phyloP scores from a whole-genome alignment of 495 filamentous ascomycete species.

The Penicillium longicatenatum region DNA sequence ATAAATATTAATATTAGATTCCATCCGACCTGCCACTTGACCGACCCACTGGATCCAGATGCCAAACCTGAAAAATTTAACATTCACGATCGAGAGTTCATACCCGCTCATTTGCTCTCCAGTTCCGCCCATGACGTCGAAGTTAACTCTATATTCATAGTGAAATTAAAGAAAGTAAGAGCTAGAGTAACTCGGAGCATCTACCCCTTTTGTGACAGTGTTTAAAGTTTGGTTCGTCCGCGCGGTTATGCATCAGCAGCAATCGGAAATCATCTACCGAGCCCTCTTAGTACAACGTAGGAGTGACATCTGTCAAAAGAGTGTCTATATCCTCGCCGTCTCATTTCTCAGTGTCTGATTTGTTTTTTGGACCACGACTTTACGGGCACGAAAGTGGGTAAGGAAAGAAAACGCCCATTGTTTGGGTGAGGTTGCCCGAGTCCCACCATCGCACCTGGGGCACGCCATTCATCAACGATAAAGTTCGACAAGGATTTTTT shows the following conservation, averaged over 20 bases:
- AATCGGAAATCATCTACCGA: constrained; percentile 6
- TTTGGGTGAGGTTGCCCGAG: constrained; percentile 3
- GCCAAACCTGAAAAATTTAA: constrained; percentile 5
- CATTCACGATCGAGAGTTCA: constrained; percentile 8
- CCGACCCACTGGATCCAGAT: constrained; percentile 13
- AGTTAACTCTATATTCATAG: neutral
- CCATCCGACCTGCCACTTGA: constrained; percentile 14
- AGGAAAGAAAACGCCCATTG: neutral
- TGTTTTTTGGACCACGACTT: neutral
- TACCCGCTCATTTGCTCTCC: neutral
- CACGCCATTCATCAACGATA: neutral
- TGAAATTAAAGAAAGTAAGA: neutral
- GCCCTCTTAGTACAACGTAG: neutral
- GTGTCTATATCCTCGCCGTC: neutral
- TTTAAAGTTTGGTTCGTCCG: constrained; percentile 21
- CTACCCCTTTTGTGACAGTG: constrained; percentile 25
- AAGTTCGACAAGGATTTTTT: neutral
- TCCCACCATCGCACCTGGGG: neutral
- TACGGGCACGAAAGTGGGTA: neutral
- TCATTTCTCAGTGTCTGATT: neutral
- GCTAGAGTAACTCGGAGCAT: neutral
- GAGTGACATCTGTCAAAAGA: neutral
- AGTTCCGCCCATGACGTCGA: constrained; percentile 3
- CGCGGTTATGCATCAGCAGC: constrained; percentile 13
- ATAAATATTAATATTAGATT: neutral